These are phyloP conservation scores for Xylariaceae sp. DNA, from an alignment of 2,329 filamentous ascomycete species.

Conservation along the genomic window DNA sequence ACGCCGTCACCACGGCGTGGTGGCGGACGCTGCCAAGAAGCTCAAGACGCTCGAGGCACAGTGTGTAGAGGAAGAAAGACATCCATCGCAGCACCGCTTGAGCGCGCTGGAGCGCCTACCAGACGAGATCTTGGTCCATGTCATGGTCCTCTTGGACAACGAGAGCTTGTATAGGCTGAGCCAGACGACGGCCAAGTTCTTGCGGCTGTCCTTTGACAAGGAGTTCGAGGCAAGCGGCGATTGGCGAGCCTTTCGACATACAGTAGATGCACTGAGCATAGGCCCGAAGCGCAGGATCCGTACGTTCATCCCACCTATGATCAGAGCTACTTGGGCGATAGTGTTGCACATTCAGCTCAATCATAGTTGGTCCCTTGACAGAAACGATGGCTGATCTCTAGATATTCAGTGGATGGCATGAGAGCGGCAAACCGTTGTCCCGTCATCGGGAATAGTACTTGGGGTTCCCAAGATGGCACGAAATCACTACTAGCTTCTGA, in stretches of 20 bases:
- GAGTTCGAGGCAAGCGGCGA: conserved; percentile 6
- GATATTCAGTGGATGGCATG: not conserved
- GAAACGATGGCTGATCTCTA: not conserved
- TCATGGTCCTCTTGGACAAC: conserved; percentile 13
- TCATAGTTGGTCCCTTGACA: not conserved
- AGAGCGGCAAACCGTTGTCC: not conserved
- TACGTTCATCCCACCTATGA: too few relatives aligned
- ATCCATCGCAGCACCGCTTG: not conserved
- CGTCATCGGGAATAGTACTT: not conserved
- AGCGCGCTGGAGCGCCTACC: conserved; percentile 13
- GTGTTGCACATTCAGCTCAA: not conserved
- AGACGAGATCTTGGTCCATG: conserved; percentile 11
- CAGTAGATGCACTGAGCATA: conserved; percentile 3
- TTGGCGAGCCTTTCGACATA: conserved; percentile 11
- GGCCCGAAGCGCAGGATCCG: conserved; percentile 1
- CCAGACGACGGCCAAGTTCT: conserved; percentile 9
- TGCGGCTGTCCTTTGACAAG: conserved; percentile 11
- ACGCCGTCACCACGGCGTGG: not conserved
- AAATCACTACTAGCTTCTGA: not conserved
- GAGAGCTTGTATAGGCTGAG: conserved; percentile 13
- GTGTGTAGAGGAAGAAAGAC: too few relatives aligned
- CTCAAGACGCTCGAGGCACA: not conserved
- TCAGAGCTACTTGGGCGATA: conserved; percentile 1
- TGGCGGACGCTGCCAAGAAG: not conserved
- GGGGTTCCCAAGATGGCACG: too few relatives aligned